Evolutionary conservation across 2,329 filamentous ascomycete genomes (phyloP), one percentile per base, ranked within the genome.

Genomic region (Diatrype stigma): DNA sequence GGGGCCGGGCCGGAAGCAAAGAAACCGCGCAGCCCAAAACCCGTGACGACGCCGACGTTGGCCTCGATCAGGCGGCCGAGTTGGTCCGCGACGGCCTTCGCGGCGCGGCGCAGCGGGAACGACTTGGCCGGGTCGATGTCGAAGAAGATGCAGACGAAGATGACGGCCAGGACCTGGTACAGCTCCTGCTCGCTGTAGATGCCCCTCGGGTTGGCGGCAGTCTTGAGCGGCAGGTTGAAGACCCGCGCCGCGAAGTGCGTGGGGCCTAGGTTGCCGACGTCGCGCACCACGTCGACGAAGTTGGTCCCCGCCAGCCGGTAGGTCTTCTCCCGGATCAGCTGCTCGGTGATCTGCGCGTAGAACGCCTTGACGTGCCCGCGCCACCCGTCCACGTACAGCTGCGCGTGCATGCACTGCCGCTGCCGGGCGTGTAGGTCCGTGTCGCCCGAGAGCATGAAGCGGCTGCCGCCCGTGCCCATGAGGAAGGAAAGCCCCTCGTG

Each of bases 211-310:
- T 82, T 79, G 11, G 81, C 73, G 2, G 67, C 64, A 0, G 81
- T 84, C 71, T 89, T 88, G 37, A 90, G 71, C 0, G 87, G 85
- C 3, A 90, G 70, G 46, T 82, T 81, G 63, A 89, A 87, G 21
- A 76, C 74, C 4, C 78, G 76, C 2, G 85, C 73, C 0, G 80
- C 82, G 38, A 88, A 89, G 58, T 82, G 75, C 3, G 84, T 80
- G 6, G 86, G 85, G 0, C 77, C 79, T 23, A 88, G 69, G 62
- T 90, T 90, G 23, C 81, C 85, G 1, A 90, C 79, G 50, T 89
- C 84, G 22, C 84, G 80, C 10, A 89, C 73, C 3, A 92, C 75
- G 59, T 94, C 89, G 38, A 90, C 79, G 63, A 89, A 85, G 48
- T 80, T 79, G 50, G 77, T 75, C 8, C 78, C 78, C 1, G 66